phyloP scores from a whole-genome alignment of 805 yeast genomes.

The Candida tibetensis region DNA sequence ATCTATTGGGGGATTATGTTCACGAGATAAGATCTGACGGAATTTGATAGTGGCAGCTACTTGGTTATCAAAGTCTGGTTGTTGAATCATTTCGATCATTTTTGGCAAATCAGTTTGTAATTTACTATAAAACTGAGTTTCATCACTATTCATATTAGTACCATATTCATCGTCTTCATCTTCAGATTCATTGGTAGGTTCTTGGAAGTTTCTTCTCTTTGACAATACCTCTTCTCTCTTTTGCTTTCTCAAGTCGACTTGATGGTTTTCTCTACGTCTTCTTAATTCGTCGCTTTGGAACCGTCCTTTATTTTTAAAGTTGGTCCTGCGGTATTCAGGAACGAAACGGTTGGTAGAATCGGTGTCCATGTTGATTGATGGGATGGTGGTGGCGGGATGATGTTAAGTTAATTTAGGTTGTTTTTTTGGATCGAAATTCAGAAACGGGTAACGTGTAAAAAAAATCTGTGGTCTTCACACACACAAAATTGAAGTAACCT shows the following conservation, averaged over 20 bases:
- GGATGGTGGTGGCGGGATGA: not conserved
- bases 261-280: slow-evolving; percentile 96
- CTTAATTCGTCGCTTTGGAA: slow-evolving; percentile 95
- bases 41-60: slow-evolving; percentile 87
- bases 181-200: slow-evolving; percentile 39
- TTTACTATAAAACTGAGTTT: slow-evolving; percentile 37
- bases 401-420: not conserved
- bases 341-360: slow-evolving; percentile 80
- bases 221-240: slow-evolving; percentile 93
- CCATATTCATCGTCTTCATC: slow-evolving; percentile 37
- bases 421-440: not conserved
- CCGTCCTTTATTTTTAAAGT: slow-evolving; percentile 90
- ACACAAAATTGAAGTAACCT: no score
- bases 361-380: slow-evolving; percentile 53
- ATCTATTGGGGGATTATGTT: slow-evolving; percentile 94
- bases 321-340: slow-evolving; percentile 96
- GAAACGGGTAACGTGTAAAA: not conserved
- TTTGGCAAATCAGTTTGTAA: slow-evolving; percentile 68
- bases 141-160: slow-evolving; percentile 44
- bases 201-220: slow-evolving; percentile 80
- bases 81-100: slow-evolving; percentile 77
- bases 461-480: not conserved
- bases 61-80: slow-evolving; percentile 74
- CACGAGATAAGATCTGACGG: slow-evolving; percentile 90
- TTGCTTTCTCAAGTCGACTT: slow-evolving; percentile 93